phyloP scores from a whole-genome alignment of 192 early-diverging fungal genomes.

The Paraglomus brasilianum region DNA sequence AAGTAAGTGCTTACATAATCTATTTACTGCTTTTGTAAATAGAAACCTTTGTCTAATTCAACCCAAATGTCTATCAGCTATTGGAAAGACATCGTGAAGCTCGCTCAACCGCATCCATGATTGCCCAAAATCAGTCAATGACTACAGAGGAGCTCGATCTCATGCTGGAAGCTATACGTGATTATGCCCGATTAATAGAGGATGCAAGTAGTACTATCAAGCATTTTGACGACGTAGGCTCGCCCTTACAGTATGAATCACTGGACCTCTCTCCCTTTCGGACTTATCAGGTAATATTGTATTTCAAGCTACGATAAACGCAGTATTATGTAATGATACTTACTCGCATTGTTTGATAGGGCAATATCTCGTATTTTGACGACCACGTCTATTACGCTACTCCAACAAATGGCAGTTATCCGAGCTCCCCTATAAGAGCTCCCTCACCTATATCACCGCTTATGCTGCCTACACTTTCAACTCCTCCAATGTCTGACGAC shows the following conservation, averaged over 20 bases:
- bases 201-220: conserved; percentile 27
- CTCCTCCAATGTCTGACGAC: neutral
- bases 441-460: conserved; percentile 1
- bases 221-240: conserved; percentile 28
- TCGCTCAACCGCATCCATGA: neutral
- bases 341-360: conserved; percentile 15
- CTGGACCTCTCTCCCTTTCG: conserved; percentile 29
- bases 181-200: conserved; percentile 30
- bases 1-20: no score
- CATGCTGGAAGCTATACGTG: conserved; percentile 32
- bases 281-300: no score
- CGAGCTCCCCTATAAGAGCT: conserved; percentile 3
- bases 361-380: conserved; percentile 27
- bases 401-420: neutral
- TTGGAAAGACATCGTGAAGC: conserved; percentile 23
- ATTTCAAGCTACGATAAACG: no score
- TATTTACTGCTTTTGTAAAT: no score
- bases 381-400: conserved; percentile 4
- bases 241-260: conserved; percentile 27
- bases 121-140: conserved; percentile 22
- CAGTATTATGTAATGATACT: no score
- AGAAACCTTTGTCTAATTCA: no score
- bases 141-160: conserved; percentile 25
- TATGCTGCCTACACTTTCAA: neutral
- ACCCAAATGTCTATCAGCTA: no score